These are phyloP conservation scores for Silene coronaria DNA, from an alignment of 179 eudicot genomes.

Conservation along the genomic window DNA sequence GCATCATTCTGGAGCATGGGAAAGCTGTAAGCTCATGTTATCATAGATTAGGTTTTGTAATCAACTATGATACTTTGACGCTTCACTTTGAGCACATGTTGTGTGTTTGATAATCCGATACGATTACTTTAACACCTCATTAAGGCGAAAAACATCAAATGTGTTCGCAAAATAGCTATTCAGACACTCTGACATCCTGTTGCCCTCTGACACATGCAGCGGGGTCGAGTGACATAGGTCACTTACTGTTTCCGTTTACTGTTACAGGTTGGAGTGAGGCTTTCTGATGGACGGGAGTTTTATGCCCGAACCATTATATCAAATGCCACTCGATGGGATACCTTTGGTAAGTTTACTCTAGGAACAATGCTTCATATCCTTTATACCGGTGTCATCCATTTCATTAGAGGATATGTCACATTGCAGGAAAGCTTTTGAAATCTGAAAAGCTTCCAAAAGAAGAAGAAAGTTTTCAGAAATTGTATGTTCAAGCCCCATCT, in stretches of 20 bases:
- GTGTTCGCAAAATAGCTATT: no score
- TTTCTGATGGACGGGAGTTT: slow-evolving; percentile 79
- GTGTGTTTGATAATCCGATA: no score
- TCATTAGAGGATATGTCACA: slow-evolving; percentile 13
- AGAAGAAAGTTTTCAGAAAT: slow-evolving; percentile 77
- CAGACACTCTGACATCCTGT: no score
- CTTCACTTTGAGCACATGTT: no score
- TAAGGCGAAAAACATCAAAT: no score
- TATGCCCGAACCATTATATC: slow-evolving; percentile 81
- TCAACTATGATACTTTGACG: no score
- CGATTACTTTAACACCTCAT: no score
- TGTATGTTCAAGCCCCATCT: slow-evolving; percentile 91
- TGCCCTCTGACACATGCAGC: no score
- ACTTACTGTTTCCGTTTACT: not conserved
- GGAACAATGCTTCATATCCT: slow-evolving; percentile 1
- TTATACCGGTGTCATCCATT: slow-evolving; percentile 1
- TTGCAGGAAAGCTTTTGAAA: slow-evolving; percentile 78
- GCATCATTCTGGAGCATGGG: slow-evolving; percentile 62
- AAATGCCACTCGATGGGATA: slow-evolving; percentile 97
- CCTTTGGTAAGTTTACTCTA: slow-evolving; percentile 63
- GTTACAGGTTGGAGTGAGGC: slow-evolving; percentile 70
- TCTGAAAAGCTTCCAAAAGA: slow-evolving; percentile 71
- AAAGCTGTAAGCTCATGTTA: slow-evolving; percentile 68
- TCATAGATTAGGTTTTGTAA: not conserved
- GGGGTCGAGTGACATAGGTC: not conserved